These are phyloP conservation scores for Exophiala alcalophila DNA, from an alignment of 2,329 filamentous ascomycete genomes.

Conservation along the genomic window DNA sequence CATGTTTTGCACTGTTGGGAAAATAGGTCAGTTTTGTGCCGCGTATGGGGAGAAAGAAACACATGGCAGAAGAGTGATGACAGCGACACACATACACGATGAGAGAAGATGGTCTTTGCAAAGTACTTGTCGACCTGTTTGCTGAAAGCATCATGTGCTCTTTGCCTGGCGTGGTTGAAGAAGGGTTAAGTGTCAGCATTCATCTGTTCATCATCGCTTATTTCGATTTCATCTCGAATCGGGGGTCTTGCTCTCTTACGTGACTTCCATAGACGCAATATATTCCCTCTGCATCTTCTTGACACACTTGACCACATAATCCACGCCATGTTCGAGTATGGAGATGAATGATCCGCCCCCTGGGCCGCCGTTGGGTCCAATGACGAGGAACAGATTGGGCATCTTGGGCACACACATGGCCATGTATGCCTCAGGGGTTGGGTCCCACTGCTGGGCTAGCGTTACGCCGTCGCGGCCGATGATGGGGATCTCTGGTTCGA, in stretches of 20 bases:
- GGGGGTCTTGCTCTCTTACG: no score
- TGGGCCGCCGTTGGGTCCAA: slow-evolving; percentile 32
- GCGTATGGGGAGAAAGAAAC: neutral
- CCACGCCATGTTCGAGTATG: slow-evolving; percentile 27
- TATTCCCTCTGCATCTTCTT: slow-evolving; percentile 34
- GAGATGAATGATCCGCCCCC: slow-evolving; percentile 32
- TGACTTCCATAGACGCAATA: no score
- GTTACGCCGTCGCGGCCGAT: slow-evolving; percentile 30
- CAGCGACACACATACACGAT: no score
- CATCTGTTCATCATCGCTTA: no score
- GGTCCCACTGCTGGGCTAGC: slow-evolving; percentile 15
- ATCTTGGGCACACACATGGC: slow-evolving; percentile 46
- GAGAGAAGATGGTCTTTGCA: slow-evolving; percentile 49
- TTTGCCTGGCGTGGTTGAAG: slow-evolving; percentile 26
- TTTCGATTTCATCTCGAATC: no score
- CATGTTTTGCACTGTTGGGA: slow-evolving; percentile 68
- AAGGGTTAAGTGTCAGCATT: no score
- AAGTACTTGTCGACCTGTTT: slow-evolving; percentile 49
- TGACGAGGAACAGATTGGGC: slow-evolving; percentile 39
- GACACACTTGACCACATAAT: slow-evolving; percentile 34
- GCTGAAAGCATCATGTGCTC: slow-evolving; percentile 30
- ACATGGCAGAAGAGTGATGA: no score
- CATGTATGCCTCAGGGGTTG: slow-evolving; percentile 45
- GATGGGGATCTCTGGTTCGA: slow-evolving; percentile 25
- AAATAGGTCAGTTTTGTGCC: slow-evolving; percentile 37